These are phyloP conservation scores for Rhododendron kiyosumense DNA, from an alignment of 148 eudicot species.

Conservation along the genomic window DNA sequence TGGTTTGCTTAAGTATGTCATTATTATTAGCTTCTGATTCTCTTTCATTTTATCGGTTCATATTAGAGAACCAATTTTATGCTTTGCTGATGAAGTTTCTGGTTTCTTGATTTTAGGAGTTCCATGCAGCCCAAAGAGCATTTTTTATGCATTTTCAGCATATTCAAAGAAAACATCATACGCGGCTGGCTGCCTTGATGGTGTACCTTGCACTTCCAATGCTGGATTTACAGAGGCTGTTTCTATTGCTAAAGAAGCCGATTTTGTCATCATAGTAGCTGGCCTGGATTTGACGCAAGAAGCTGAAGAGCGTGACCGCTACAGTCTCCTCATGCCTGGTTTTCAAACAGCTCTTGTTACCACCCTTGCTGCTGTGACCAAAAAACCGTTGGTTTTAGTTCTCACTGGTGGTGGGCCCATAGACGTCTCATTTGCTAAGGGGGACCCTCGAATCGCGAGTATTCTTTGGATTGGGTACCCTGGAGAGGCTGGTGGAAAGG, in stretches of 20 bases:
- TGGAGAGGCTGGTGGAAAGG: conserved; percentile 84
- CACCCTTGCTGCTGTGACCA: conserved; percentile 52
- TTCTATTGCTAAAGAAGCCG: conserved; percentile 56
- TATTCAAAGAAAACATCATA: conserved; percentile 43
- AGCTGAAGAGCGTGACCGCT: conserved; percentile 83
- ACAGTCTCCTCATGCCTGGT: conserved; percentile 88
- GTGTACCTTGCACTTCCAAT: conserved; percentile 60
- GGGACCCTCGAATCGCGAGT: conserved; percentile 56
- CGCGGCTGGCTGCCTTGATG: conserved; percentile 60
- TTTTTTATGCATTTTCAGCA: conserved; percentile 49
- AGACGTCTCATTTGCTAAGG: conserved; percentile 73
- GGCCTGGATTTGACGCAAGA: conserved; percentile 93
- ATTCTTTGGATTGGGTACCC: conserved; percentile 98
- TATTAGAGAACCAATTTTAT: not conserved
- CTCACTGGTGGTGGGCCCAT: conserved; percentile 95
- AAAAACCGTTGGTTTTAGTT: conserved; percentile 64
- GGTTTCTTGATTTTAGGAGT: conserved; percentile 40
- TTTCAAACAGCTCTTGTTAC: conserved; percentile 74
- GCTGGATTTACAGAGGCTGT: conserved; percentile 55
- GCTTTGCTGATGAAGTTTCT: not conserved
- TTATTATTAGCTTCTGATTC: not conserved
- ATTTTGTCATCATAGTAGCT: conserved; percentile 70
- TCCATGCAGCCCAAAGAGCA: conserved; percentile 58
- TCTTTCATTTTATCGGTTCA: not conserved
- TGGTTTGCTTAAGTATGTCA: not conserved